Conservation (phyloP, 2,329 filamentous ascomycete genomes). For the Arthrobotrys megalospora region DNA sequence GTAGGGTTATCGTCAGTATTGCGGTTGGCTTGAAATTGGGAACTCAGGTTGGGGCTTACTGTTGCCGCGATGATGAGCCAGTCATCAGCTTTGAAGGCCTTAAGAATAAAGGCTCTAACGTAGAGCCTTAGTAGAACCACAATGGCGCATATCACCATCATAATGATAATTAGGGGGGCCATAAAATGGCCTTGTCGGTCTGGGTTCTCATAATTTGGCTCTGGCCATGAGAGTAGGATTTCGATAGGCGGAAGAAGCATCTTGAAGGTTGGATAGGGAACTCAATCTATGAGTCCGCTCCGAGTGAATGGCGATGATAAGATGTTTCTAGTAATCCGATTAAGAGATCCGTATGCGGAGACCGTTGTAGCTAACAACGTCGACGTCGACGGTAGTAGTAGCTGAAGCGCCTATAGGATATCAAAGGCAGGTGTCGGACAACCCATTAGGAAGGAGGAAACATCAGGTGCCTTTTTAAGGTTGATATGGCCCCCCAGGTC, state of each 20-base stretch:
- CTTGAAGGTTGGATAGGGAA: constrained; percentile 24
- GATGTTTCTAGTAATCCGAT: constrained; percentile 5
- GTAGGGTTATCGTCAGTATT: constrained; percentile 7
- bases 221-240: constrained; percentile 45
- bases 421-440: constrained; percentile 32
- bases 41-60: constrained; percentile 53
- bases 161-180: constrained; percentile 64
- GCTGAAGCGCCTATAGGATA: constrained; percentile 33
- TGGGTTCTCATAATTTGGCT: constrained; percentile 52
- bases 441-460: constrained; percentile 60
- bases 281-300: constrained; percentile 38
- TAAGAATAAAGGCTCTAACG: constrained; percentile 67
- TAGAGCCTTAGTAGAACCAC: constrained; percentile 67
- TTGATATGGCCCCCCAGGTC: constrained; percentile 54
- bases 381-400: constrained; percentile 28
- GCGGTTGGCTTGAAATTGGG: background rate
- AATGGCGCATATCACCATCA: constrained; percentile 67
- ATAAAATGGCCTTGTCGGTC: constrained; percentile 51
- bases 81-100: constrained; percentile 65
- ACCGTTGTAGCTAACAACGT: constrained; percentile 18
- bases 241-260: constrained; percentile 45
- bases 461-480: constrained; percentile 53
- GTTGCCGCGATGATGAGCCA: constrained; percentile 64
- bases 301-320: constrained; percentile 2
- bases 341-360: constrained; percentile 12